These are phyloP conservation scores for Murraya koenigii DNA, from an alignment of 345 rosid species.

Conservation along the genomic window DNA sequence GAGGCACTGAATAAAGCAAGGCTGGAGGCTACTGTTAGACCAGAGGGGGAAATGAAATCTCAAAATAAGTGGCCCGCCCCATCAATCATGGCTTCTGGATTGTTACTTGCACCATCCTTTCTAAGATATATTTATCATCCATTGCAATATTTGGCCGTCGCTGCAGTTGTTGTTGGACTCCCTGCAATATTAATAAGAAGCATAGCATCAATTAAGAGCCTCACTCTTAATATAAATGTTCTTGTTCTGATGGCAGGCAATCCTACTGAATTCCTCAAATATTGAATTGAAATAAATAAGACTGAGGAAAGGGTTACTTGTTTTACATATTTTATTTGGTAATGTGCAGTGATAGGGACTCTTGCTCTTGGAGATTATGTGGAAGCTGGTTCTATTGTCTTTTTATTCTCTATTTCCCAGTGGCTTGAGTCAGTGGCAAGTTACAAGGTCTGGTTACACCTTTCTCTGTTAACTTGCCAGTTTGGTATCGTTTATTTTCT, in stretches of 20 bases:
- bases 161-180: conserved; percentile 36
- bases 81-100: conserved; percentile 54
- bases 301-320: too few species aligned
- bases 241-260: conserved; percentile 79
- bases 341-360: conserved; percentile 64
- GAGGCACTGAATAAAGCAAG: conserved; percentile 80
- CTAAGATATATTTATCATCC: conserved; percentile 61
- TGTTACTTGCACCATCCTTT: conserved; percentile 50
- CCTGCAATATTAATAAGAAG: conserved; percentile 52
- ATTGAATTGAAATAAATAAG: too few species aligned
- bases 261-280: too few species aligned
- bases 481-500: background rate
- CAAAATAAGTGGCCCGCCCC: conserved; percentile 88
- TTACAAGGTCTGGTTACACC: conserved; percentile 55
- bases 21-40: conserved; percentile 73
- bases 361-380: conserved; percentile 64
- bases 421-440: conserved; percentile 94
- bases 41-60: conserved; percentile 43
- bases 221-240: conserved; percentile 60
- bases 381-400: conserved; percentile 87
- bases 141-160: conserved; percentile 63
- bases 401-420: conserved; percentile 72
- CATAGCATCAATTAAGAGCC: conserved; percentile 40
- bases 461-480: background rate
- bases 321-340: too few species aligned